A percentile compares a stretch with the other conserved stretches of the same genome.
phyloP scores from a whole-genome alignment of 495 filamentous ascomycete species.

The Penicillium parvum region DNA sequence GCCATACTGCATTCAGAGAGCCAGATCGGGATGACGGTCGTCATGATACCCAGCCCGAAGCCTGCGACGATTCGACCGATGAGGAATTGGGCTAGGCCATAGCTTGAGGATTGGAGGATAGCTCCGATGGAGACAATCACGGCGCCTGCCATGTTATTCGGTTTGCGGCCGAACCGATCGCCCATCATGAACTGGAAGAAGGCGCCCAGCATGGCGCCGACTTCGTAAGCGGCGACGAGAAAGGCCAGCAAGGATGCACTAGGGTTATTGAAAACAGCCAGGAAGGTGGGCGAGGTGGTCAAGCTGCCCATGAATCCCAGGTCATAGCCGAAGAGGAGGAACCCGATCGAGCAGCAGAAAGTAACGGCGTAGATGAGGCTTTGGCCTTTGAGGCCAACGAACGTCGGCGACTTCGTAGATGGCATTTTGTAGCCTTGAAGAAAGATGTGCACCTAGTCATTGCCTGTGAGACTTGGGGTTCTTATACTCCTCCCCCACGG shows the following conservation, averaged over 20 bases:
- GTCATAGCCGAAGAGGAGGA: constrained; percentile 24
- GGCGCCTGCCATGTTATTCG: constrained; percentile 58
- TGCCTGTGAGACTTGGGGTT: too few species aligned
- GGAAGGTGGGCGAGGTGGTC: constrained; percentile 16
- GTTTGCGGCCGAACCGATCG: constrained; percentile 48
- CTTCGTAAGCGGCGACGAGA: constrained; percentile 18
- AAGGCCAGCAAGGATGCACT: constrained; percentile 14
- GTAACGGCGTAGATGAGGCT: constrained; percentile 20
- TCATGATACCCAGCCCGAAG: constrained; percentile 62
- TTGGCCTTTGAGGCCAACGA: constrained; percentile 20
- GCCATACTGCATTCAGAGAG: constrained; percentile 63
- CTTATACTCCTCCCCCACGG: background rate
- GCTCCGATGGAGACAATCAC: constrained; percentile 54
- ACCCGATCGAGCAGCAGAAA: constrained; percentile 18
- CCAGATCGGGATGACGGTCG: constrained; percentile 65
- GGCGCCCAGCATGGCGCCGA: constrained; percentile 14
- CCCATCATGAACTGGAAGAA: constrained; percentile 23
- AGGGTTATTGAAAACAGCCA: constrained; percentile 13
- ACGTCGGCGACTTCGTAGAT: constrained; percentile 5
- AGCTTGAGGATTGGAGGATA: constrained; percentile 44
- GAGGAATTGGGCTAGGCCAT: constrained; percentile 50
- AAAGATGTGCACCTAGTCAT: background rate
- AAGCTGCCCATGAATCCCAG: constrained; percentile 21
- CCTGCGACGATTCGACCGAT: constrained; percentile 67
- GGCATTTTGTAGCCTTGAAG: background rate